Evolutionary conservation across 306 rosid genomes (phyloP), one percentile per base, ranked within the genome.

Genomic region (Cicer pinnatifidum): DNA sequence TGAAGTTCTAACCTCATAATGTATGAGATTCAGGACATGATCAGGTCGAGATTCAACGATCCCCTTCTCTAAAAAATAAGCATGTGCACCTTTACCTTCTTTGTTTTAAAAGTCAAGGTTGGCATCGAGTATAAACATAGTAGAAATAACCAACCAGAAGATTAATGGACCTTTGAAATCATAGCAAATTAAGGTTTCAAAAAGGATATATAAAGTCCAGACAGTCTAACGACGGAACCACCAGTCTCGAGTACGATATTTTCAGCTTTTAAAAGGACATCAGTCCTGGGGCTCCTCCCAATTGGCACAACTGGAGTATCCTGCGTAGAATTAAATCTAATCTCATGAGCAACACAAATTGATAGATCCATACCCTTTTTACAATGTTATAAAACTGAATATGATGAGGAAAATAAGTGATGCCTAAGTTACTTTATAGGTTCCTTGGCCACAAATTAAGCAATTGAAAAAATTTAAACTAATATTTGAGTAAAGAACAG

Each of bases 201-300:
- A 72, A 89, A 88, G 97, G 97, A 92, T 92, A 90, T 92, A 80
- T 94, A 94, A 78, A 94, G 99, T 75, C 85, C 99, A 17, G 95
- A 87, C 82, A 94, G 86, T 82, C 97, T 88, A 48, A 94, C 83
- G 65, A 94, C 87, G 52, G 91, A 90, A 33, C 99, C 97, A 16
- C 95, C 95, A 74, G 68, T 75, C 83, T 89, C 97, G 56, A 87
- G 75, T 69, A 91, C 97, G 1, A 87, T 84, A 1, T 84, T 87
- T 80, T 94, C 99, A n/a, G 96, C 91, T 45, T 85, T 86, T 38
- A 91, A 84, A 80, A 94, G 99, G 51, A 94, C 84, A 66, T 91
- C 97, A 0, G 95, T 89, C 82, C 99, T 84, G 38, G 86, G 90
- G 80, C 95, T 89, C 84, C 95, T 94, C 63, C 99, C 99, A 33